phyloP scores from a whole-genome alignment of 2,329 filamentous ascomycete genomes.

The Fusarium tupiense region DNA sequence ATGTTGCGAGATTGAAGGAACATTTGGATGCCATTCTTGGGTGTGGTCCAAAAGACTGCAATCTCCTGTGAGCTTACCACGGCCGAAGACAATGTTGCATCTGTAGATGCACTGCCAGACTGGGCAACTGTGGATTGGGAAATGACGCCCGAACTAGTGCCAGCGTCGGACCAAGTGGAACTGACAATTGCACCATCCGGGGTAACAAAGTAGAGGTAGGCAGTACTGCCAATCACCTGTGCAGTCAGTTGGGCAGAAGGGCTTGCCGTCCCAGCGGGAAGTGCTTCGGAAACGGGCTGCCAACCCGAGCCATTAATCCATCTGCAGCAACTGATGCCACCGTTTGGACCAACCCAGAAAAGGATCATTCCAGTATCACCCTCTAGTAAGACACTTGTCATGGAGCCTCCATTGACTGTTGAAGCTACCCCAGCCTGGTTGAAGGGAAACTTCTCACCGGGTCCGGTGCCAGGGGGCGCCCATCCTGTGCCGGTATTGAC shows the following conservation, averaged over 20 bases:
- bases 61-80: too few species aligned
- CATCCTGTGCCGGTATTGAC: neutral
- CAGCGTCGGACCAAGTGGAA: neutral
- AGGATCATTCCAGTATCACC: neutral
- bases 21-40: too few species aligned
- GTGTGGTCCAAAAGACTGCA: too few species aligned
- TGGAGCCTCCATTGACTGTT: neutral
- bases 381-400: neutral
- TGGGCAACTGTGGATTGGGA: rapidly evolving
- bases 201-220: neutral
- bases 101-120: too few species aligned
- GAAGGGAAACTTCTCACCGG: neutral
- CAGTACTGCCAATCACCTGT: rapidly evolving
- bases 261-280: neutral
- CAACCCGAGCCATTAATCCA: neutral
- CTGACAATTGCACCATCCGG: neutral
- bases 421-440: neutral
- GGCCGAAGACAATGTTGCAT: too few species aligned
- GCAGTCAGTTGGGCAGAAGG: neutral
- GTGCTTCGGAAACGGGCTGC: neutral
- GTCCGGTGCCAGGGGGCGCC: neutral
- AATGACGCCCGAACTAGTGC: too few species aligned
- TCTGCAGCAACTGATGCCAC: neutral
- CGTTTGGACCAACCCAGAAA: neutral
- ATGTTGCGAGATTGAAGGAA: too few species aligned